phyloP scores from a whole-genome alignment of 2,329 filamentous ascomycete species.

The Knufia fluminis region DNA sequence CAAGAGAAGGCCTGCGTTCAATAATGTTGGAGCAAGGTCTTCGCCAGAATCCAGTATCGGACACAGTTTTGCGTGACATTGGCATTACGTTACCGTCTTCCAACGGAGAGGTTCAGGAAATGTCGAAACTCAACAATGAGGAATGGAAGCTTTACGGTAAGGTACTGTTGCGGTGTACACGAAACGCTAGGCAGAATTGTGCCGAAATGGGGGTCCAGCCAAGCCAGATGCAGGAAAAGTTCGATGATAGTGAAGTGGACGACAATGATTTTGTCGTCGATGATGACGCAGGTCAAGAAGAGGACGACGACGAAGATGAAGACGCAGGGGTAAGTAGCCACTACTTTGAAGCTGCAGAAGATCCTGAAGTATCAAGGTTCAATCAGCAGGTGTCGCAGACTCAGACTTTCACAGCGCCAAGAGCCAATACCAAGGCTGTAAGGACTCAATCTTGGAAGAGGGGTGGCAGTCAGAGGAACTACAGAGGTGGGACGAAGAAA shows the following conservation, averaged over 20 bases:
- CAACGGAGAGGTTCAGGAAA: slow-evolving; percentile 31
- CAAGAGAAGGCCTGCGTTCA: slow-evolving; percentile 35
- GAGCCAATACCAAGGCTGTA: slow-evolving; percentile 4
- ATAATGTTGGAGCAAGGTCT: slow-evolving; percentile 36
- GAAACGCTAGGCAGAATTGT: slow-evolving; percentile 1
- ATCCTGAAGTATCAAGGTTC: slow-evolving; percentile 14
- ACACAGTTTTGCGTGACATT: slow-evolving; percentile 40
- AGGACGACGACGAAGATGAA: slow-evolving; percentile 11
- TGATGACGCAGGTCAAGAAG: slow-evolving; percentile 15
- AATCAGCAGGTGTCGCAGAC: slow-evolving; percentile 15
- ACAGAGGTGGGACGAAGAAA: slow-evolving; percentile 4
- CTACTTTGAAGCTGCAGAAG: slow-evolving; percentile 20
- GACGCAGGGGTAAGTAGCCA: slow-evolving; percentile 15
- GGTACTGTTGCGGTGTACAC: slow-evolving; percentile 29
- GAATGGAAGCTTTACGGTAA: slow-evolving; percentile 34
- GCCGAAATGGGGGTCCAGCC: slow-evolving; percentile 2
- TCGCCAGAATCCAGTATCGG: slow-evolving; percentile 38
- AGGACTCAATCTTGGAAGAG: not conserved
- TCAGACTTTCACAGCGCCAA: slow-evolving; percentile 9
- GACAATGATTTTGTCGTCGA: slow-evolving; percentile 23
- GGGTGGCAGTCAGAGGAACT: not conserved
- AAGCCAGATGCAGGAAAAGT: slow-evolving; percentile 34
- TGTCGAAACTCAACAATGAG: slow-evolving; percentile 36
- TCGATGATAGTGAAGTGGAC: slow-evolving; percentile 35
- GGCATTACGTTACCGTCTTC: slow-evolving; percentile 38